Base-by-base conservation (phyloP, 148 eudicot species). In the Vaccinium vitisidaea region DNA sequence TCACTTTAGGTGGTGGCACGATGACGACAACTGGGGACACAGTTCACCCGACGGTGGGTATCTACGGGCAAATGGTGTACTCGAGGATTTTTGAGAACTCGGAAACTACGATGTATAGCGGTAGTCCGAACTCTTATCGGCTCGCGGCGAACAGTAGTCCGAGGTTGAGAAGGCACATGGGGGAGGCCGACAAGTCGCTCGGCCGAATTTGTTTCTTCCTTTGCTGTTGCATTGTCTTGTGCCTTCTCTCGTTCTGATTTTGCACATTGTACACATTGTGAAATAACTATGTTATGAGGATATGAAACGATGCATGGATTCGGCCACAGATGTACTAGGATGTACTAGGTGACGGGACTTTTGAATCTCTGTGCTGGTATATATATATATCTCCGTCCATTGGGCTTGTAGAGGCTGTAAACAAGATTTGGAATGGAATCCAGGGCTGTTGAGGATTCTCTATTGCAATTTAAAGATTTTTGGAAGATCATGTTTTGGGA, bases 11-110 rank as follows among this genome's bases (percentile, higher is more conserved):
- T 21, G 92, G 92, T 52, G 87, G 92, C 63, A 87, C 87, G 52
- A 88, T 88, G 27, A 79, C 87, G 18, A 85, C 52, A 1, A 55
- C 86, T 2, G 53, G 10, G 53, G 65, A 73, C 65, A 43, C 80
- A 32, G 86, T 81, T 55, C 86, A 86, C 50, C 92, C 93, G 0
- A 87, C 87, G 85, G 87, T 87, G 18, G 92, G 88, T 49, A 88
- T 93, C 91, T 91, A 92, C 36, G 95, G 95, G 39, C 93, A 92
- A 76, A 92, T 93, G 92, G 88, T 92, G 36, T 87, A 84, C 49
- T 81, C 92, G 1, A 84, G 94, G 79, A 67, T 93, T 16, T 91
- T 92, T 23, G 92, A 96, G 48, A 92, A 91, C 32, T 82, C 93
- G 6, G 87, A 84, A 30, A 70, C 89, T 1, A 69, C 74, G 86